Evolutionary conservation across 2,329 filamentous ascomycete genomes (phyloP), one percentile per base, ranked within the genome.

Genomic region (Alternaria metachromatica): DNA sequence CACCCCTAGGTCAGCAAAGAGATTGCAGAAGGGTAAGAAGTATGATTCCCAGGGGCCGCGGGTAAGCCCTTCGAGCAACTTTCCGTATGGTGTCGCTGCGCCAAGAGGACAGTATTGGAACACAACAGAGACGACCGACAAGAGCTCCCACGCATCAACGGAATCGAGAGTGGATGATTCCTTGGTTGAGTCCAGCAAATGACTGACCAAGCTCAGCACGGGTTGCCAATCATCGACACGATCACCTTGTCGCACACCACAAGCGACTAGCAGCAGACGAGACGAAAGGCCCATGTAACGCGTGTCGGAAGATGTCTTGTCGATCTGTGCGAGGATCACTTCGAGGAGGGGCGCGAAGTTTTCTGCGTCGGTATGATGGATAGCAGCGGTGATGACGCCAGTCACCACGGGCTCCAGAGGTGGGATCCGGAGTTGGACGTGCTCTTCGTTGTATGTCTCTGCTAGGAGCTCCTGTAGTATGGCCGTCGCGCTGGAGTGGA

Each of bases 1-100:
- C 2, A 86, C 77, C 49, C 94, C 90, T 37, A 96, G 84, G 58
- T 93, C 87, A 0, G 92, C 90, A 70, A 96, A 90, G 56, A 92
- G 90, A 13, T 90, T 90, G 80, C 93, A 97, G 79, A 98, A 97
- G 0, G 89, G 87, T 46, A 98, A 86, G 77, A 97, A 98, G 83
- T 90, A 90, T 55, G 81, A 81, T 73, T 90, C 87, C 72, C 94
- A 86, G 1, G 86, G 85, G 48, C 91, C 88, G 55, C 87, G 86
- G 4, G 87, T 89, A 51, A 97, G 82, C 4, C 83, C 82, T 33
- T 90, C 88, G 49, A 97, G 84, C 4, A 87, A 80, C 15, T 87
- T 86, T 60, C 94, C 86, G 41, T 88, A 86, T 1, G 92, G 88
- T 45, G 97, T 89, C 37, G 96, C 82, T 7, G 90, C 87, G 71